phyloP scores from a whole-genome alignment of 345 rosid genomes.

The Linum usitatissimum region DNA sequence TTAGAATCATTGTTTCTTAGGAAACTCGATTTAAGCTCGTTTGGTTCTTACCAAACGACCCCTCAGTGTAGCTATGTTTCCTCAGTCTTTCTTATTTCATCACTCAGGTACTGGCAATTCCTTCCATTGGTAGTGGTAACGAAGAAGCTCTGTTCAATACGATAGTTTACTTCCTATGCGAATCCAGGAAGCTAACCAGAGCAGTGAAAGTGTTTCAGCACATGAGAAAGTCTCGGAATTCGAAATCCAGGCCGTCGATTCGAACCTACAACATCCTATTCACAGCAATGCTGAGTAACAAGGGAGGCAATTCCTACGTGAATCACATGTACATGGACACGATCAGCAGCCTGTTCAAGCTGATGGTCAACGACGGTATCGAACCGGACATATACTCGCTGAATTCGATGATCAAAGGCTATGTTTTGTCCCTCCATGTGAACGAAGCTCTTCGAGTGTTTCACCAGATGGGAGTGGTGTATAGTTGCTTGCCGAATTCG shows the following conservation, averaged over 20 bases:
- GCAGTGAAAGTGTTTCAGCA: conserved; percentile 81
- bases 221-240: conserved; percentile 44
- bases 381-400: conserved; percentile 62
- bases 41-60: no score
- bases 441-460: conserved; percentile 88
- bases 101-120: no score
- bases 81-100: no score
- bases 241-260: conserved; percentile 63
- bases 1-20: no score
- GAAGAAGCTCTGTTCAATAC: conserved; percentile 69
- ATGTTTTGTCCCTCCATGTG: conserved; percentile 74
- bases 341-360: conserved; percentile 61
- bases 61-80: no score
- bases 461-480: conserved; percentile 77
- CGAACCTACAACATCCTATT: conserved; percentile 67
- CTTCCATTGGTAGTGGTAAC: conserved; percentile 43
- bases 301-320: conserved; percentile 64
- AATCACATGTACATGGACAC: conserved; percentile 79
- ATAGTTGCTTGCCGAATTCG: conserved; percentile 57
- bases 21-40: no score
- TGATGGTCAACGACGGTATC: conserved; percentile 66
- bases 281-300: conserved; percentile 63
- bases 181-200: conserved; percentile 68
- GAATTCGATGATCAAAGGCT: conserved; percentile 78
- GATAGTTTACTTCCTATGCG: conserved; percentile 55